A percentile compares a stretch with the other conserved stretches of the same genome.
Evolutionary conservation across 176 grass and related monocot genomes (phyloP).

Genomic region (Triticum timopheevii): DNA sequence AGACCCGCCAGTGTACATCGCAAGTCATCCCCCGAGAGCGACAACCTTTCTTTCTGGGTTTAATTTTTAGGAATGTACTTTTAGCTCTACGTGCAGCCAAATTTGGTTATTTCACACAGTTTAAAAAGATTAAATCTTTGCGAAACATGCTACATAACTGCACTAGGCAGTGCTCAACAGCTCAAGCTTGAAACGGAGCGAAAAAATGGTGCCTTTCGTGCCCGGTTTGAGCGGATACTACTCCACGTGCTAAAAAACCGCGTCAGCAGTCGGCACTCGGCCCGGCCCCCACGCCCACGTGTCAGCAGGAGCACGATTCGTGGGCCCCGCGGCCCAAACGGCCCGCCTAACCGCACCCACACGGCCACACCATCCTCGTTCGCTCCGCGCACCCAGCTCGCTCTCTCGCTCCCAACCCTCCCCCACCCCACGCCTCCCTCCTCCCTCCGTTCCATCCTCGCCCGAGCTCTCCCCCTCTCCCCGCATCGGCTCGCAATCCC

Average conservation of each 20-base stretch:
- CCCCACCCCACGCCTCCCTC: not conserved
- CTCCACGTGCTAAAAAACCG: not conserved
- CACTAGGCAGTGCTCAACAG: too few relatives aligned
- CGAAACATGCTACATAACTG: too few relatives aligned
- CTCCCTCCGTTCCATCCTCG: slow-evolving; percentile 1
- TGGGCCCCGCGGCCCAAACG: slow-evolving; percentile 16
- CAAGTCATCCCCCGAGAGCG: too few relatives aligned
- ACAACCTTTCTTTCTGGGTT: too few relatives aligned
- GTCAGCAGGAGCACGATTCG: slow-evolving; percentile 3
- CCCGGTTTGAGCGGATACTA: not conserved
- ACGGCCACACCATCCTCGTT: too few relatives aligned
- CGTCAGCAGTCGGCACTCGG: not conserved
- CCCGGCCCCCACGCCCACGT: not conserved
- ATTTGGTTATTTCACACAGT: too few relatives aligned
- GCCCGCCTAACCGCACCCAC: not conserved
- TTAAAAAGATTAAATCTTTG: too few relatives aligned
- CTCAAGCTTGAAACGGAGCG: not conserved
- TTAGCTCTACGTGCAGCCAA: too few relatives aligned
- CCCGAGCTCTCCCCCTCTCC: not conserved
- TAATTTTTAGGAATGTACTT: too few relatives aligned
- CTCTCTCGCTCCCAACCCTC: not conserved
- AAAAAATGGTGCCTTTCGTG: not conserved
- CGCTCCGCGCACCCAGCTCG: not conserved
- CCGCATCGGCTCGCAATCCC: slow-evolving; percentile 3
- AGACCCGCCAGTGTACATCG: too few relatives aligned